Base-by-base conservation (phyloP, 2,329 filamentous ascomycete genomes). In the Dactylellina cionopaga region DNA sequence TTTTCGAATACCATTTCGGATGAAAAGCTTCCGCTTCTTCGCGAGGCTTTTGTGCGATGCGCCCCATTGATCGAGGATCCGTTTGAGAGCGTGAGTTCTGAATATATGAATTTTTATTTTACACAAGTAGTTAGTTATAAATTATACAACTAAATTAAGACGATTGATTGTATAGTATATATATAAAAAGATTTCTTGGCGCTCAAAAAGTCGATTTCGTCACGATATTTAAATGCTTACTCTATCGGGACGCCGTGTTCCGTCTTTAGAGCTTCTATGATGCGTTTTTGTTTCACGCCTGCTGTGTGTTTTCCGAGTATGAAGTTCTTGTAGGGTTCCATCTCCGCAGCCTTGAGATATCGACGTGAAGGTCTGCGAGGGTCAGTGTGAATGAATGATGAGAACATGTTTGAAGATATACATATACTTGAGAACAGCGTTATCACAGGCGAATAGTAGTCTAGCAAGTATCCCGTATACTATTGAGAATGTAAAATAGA, bases 11-110 rank as follows among this genome's bases (percentile, higher is more conserved):
- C 15, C 19, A 4, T 39, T 19, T 3, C 46, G 46, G 35, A 69
- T 59, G 19, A 51, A 44, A 2, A 51, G 44, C 22, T 60, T 59
- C 4, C 64, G 44, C 5, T 27, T 44, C 15, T 46, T 69, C 1
- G 64, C 60, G 9, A 69, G 27, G 19, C 39, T 69, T 9, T 39
- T 59, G 5, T 60, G 39, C 10, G 64, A 60, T 13, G 15, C 37
- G 1, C 15, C 17, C 64, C 64, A 69, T 37, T 43, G 46, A 3
- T 37, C 19, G 13, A 54, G 55, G 5, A 54, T 43, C 29, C 54
- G 37, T 43, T 69, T 69, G 11, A 69, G 39, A 7, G 24, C n/a
- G 4, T 49, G 37, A 5, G 19, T 11, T 13, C 64, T 68, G 33
- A n/a, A n/a, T n/a, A n/a, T n/a, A n/a, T n/a, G n/a, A n/a, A n/a